Evolutionary conservation across 495 filamentous ascomycete genomes (phyloP).

Genomic region (Haplographium delicatum): DNA sequence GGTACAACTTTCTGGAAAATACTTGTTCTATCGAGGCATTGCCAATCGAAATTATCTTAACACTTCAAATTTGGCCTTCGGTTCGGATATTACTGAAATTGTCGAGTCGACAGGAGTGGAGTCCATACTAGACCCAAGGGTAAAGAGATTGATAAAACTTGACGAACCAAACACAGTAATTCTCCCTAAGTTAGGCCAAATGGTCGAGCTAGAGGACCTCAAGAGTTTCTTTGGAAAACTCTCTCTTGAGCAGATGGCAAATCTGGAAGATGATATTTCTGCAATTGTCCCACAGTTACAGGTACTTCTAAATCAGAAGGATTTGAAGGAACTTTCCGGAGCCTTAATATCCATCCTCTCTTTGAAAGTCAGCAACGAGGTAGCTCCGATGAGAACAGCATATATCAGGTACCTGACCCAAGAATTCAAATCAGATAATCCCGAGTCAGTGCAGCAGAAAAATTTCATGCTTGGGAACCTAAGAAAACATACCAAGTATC

Average conservation of each 20-base stretch:
- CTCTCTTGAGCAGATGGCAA: constrained; percentile 1
- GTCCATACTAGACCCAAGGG: constrained; percentile 7
- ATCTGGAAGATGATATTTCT: constrained; percentile 12
- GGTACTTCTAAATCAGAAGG: constrained; percentile 6
- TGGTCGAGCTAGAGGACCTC: constrained; percentile 8
- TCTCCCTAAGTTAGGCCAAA: constrained; percentile 5
- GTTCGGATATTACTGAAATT: constrained; percentile 5
- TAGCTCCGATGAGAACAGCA: background rate
- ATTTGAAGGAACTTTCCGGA: constrained; percentile 6
- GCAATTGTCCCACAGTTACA: constrained; percentile 13
- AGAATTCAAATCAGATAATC: constrained; percentile 3
- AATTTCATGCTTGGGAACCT: constrained; percentile 6
- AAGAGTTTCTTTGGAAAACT: constrained; percentile 8
- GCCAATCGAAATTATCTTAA: constrained; percentile 10
- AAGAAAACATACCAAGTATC: constrained; percentile 6
- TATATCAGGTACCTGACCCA: constrained; percentile 13
- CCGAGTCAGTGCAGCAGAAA: constrained; percentile 10
- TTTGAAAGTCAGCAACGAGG: constrained; percentile 3
- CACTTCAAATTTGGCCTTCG: constrained; percentile 7
- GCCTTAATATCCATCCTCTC: constrained; percentile 4
- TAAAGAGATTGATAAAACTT: constrained; percentile 7
- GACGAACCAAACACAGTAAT: constrained; percentile 1
- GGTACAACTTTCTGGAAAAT: constrained; percentile 8
- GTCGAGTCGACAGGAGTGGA: constrained; percentile 6
- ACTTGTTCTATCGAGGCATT: constrained; percentile 12